These are phyloP conservation scores for Meyerozyma carpophila DNA, from an alignment of 1,139 yeast genomes.

Conservation along the genomic window DNA sequence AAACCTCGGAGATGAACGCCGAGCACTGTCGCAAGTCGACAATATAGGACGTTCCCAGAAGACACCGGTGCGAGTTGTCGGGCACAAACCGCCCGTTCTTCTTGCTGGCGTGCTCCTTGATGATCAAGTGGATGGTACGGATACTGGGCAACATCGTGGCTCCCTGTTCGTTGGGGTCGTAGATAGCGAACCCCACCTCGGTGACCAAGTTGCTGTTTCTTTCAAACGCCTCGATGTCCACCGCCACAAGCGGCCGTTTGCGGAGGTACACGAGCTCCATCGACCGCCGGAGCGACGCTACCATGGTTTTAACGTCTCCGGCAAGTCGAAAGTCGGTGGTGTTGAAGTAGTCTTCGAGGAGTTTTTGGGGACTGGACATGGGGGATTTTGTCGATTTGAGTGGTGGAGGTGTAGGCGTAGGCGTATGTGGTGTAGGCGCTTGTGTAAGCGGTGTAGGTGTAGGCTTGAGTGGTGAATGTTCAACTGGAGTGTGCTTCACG, in stretches of 20 bases:
- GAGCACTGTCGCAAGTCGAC: constrained; percentile 32
- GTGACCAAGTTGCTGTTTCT: constrained; percentile 40
- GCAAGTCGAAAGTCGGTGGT: neutral
- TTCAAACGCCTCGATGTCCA: constrained; percentile 71
- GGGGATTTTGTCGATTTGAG: neutral
- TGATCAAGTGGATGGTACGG: constrained; percentile 50
- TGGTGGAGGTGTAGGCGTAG: too few species aligned
- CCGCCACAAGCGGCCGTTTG: constrained; percentile 31
- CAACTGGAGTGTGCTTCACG: neutral
- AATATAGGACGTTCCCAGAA: constrained; percentile 30
- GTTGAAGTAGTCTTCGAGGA: neutral
- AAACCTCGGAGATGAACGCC: constrained; percentile 33
- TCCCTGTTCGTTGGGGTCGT: constrained; percentile 50
- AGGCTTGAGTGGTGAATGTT: neutral
- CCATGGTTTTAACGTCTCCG: neutral
- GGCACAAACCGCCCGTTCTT: constrained; percentile 59
- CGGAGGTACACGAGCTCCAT: neutral
- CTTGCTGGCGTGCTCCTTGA: constrained; percentile 41
- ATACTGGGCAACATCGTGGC: constrained; percentile 37
- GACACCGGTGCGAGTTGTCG: constrained; percentile 39
- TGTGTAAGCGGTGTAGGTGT: neutral
- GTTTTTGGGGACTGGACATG: neutral
- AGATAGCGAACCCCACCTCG: constrained; percentile 66
- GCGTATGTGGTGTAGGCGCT: too few species aligned
- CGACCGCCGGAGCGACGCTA: neutral